Base-by-base conservation (phyloP, 768 basidiomycete species). In the Psilocybe azurescens region DNA sequence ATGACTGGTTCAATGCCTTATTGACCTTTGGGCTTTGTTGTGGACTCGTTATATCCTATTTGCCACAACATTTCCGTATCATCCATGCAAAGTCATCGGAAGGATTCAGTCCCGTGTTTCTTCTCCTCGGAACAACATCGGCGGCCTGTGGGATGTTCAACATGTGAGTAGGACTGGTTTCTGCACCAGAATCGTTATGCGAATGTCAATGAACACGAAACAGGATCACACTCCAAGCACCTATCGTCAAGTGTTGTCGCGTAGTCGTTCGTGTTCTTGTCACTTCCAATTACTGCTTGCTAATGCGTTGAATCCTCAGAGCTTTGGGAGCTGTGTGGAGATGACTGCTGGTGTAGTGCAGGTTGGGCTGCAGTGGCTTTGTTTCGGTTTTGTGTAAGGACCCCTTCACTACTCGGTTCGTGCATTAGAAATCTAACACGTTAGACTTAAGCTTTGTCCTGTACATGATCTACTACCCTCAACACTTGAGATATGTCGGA, bases 401-500 rank as follows among this genome's bases (percentile, higher is more conserved):
- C n/a, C 14, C 3, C n/a, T n/a, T 44, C n/a, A 13, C 10, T 11
- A 16, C 5, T 50, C 18, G 51, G 53, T n/a, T 49, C 3, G 0
- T 7, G 2, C 0, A 58, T 3, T 29, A 7, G 20, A 18, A 53
- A 47, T 20, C 32, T 33, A 13, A 38, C 9, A 14, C 24, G n/a
- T 46, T 7, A 29, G 6, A n/a, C 3, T 49, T 16, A 28, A 98
- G 96, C 48, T 81, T 98, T 60, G 82, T 96, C 0, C 85, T 99
- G 2, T 99, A 93, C 77, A 89, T 99, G 79, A 78, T 91, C 44
- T 99, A 95, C 79, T 99, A 94, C 73, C 97, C 97, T 0, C 76
- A 82, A 5, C 86, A 92, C 68, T 86, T 91, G 70, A 97, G 96
- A 76, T 92, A 89, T 70, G 52, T 69, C 28, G 58, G 63, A 41